Evolutionary conservation across 192 early-diverging fungal species (phyloP), one percentile per base, ranked within the genome.

Genomic region (Backusella mclennaniae): DNA sequence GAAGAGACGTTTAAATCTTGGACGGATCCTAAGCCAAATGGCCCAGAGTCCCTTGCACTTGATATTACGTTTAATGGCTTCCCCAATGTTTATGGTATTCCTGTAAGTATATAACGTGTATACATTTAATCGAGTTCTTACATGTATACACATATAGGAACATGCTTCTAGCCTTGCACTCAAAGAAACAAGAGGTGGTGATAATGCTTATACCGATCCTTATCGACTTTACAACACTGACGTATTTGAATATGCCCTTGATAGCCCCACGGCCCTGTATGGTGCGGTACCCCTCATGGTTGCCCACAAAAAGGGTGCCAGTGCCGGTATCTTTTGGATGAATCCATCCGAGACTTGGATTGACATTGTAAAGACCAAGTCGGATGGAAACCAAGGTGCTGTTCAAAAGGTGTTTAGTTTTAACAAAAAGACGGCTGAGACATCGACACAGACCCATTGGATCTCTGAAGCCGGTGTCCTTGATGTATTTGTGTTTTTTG

Each of bases 311-410:
- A 88, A 91, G 71, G 89, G 90, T 56, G 73, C 78, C 14, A 89
- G 93, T 3, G 91, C 90, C 7, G 98, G 94, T 67, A 86, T 96
- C 0, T 91, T 98, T 69, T 96, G 94, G 93, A 82, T 99, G 79
- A 99, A 97, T 74, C 85, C 96, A 1, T 95, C 98, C 1, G 98
- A 99, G 82, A 99, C 96, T 67, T 99, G 98, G 98, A 88, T 99
- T 26, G 98, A 99, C 76, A 89, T 99, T 42, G 92, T 94, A 35
- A 95, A 92, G 79, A 84, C 77, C 33, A 82, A 84, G 67, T 79
- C 78, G 38, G 83, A 79, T 15, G 7, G 23, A 1, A 63, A 66
- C 35, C 42, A 77, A 67, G 70, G 53, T 0, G 9, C 76, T 3
- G 35, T 74, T 36, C 73, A 74, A 76, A 81, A 81, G 73, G 63